A percentile compares a stretch with the other conserved stretches of the same genome.
Evolutionary conservation across 345 rosid species (phyloP).

Genomic region (Carallia brachiata): DNA sequence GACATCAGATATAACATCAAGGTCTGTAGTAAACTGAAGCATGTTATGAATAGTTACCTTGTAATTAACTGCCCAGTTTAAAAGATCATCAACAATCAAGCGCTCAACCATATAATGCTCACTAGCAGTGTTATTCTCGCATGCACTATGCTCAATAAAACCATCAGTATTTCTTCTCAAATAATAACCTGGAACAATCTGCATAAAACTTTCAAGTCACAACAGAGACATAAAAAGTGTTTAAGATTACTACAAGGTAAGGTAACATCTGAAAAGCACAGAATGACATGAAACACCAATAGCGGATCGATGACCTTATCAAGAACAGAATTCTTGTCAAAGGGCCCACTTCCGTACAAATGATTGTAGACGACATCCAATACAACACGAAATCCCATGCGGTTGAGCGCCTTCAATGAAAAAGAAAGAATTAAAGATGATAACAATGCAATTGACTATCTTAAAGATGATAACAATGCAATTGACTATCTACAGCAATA

Average conservation of each 20-base stretch:
- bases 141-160: conserved; percentile 78
- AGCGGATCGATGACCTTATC: conserved; percentile 61
- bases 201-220: conserved; percentile 18
- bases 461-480: too few species aligned
- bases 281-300: background rate
- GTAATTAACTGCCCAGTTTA: conserved; percentile 76
- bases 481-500: background rate
- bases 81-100: conserved; percentile 77
- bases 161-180: conserved; percentile 86
- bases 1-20: background rate
- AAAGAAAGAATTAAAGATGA: conserved; percentile 11
- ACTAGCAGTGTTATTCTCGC: conserved; percentile 91
- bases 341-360: conserved; percentile 83
- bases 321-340: conserved; percentile 72
- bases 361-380: conserved; percentile 96
- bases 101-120: conserved; percentile 97
- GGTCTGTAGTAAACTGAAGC: background rate
- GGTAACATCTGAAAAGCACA: conserved; percentile 9
- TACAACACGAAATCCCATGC: conserved; percentile 64
- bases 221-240: background rate
- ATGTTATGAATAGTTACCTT: conserved; percentile 52
- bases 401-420: conserved; percentile 59
- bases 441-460: background rate
- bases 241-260: background rate
- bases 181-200: conserved; percentile 99